These are phyloP conservation scores for Boehmeria nivea DNA, from an alignment of 306 rosid species.

Conservation along the genomic window DNA sequence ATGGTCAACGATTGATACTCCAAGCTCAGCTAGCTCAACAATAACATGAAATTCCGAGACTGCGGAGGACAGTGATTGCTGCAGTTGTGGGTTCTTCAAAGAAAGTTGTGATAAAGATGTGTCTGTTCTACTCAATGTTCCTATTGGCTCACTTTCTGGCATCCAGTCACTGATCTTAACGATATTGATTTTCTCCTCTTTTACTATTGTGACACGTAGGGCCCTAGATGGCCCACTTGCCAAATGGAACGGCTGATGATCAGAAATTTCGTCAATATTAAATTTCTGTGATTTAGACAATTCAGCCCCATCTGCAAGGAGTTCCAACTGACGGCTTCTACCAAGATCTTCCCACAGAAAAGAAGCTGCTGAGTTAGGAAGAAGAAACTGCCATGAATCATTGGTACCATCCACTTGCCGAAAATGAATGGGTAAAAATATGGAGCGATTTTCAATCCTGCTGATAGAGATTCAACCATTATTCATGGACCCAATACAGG, in stretches of 20 bases:
- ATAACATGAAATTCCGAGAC: conserved; percentile 74
- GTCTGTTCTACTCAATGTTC: conserved; percentile 36
- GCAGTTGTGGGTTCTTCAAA: conserved; percentile 37
- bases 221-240: conserved; percentile 64
- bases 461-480: conserved; percentile 19
- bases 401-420: conserved; percentile 78
- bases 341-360: conserved; percentile 99
- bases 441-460: conserved; percentile 93
- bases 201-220: conserved; percentile 60
- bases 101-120: conserved; percentile 36
- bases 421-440: conserved; percentile 74
- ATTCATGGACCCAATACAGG: conserved; percentile 15
- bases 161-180: conserved; percentile 87
- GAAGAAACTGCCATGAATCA: conserved; percentile 85
- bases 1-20: conserved; percentile 80
- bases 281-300: conserved; percentile 57
- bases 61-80: conserved; percentile 39
- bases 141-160: conserved; percentile 68
- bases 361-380: conserved; percentile 72
- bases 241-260: conserved; percentile 58
- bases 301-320: conserved; percentile 71
- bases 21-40: conserved; percentile 84
- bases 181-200: conserved; percentile 76
- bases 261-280: conserved; percentile 80
- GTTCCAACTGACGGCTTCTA: conserved; percentile 75